Evolutionary conservation across 768 basidiomycete genomes (phyloP).

Genomic region (Termitomyces sp.): DNA sequence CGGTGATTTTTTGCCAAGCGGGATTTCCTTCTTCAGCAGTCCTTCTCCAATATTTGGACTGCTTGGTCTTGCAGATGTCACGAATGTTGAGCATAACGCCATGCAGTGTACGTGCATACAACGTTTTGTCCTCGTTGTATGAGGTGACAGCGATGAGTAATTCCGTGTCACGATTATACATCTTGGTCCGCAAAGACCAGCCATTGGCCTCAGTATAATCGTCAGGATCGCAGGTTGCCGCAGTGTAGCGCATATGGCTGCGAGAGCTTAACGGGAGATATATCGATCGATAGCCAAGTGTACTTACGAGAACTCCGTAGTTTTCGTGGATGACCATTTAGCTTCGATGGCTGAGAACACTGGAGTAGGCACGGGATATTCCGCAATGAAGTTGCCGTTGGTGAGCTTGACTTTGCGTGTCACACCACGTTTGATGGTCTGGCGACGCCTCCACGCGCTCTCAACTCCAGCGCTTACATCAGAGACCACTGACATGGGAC

Average conservation of each 20-base stretch:
- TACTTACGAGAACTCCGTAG: slow-evolving; percentile 88
- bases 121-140: slow-evolving; percentile 89
- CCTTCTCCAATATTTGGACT: slow-evolving; percentile 86
- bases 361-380: slow-evolving; percentile 84
- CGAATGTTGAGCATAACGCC: slow-evolving; percentile 98
- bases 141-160: slow-evolving; percentile 92
- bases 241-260: slow-evolving; percentile 92
- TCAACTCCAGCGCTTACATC: slow-evolving; percentile 53
- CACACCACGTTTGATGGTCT: slow-evolving; percentile 87
- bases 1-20: slow-evolving; percentile 88
- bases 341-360: slow-evolving; percentile 78
- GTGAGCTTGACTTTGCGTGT: slow-evolving; percentile 95
- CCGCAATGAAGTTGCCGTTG: slow-evolving; percentile 87
- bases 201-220: slow-evolving; percentile 78
- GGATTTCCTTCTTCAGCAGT: slow-evolving; percentile 80
- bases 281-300: background rate
- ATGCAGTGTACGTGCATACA: slow-evolving; percentile 90
- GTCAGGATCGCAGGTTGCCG: slow-evolving; percentile 88
- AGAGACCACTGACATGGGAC: slow-evolving; percentile 47
- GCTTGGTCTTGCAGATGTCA: slow-evolving; percentile 95
- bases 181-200: slow-evolving; percentile 78
- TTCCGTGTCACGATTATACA: slow-evolving; percentile 89
- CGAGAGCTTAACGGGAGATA: slow-evolving; percentile 1
- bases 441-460: slow-evolving; percentile 67
- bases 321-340: slow-evolving; percentile 66